Percentiles rank a stretch among this genome's conserved stretches.
Conservation (phyloP, 2,329 filamentous ascomycete species). For the Trichoderma cornu-damae region DNA sequence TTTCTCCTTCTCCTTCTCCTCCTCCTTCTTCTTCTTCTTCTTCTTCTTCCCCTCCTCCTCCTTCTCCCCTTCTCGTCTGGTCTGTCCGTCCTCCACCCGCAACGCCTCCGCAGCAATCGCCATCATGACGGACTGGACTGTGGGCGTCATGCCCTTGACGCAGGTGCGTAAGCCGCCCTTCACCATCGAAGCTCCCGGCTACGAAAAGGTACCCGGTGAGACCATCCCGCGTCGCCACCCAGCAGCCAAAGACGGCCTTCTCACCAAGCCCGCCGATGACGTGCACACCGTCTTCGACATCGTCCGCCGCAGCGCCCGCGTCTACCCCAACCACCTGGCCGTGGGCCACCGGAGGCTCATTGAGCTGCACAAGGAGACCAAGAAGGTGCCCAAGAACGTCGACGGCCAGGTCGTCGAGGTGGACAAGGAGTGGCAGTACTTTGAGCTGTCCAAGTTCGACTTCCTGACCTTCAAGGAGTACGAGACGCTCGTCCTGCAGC, state of each 20-base stretch:
- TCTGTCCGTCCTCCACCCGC: not conserved
- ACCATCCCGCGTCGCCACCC: slow-evolving; percentile 76
- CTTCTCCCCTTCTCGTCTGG: not conserved
- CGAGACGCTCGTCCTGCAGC: slow-evolving; percentile 60
- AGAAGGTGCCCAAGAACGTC: slow-evolving; percentile 83
- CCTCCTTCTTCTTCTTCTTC: not conserved
- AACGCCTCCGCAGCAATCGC: not conserved
- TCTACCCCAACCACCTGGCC: slow-evolving; percentile 58
- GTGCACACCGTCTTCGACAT: slow-evolving; percentile 76
- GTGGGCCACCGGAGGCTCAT: slow-evolving; percentile 69
- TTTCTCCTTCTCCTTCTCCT: not conserved
- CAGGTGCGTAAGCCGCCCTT: slow-evolving; percentile 67
- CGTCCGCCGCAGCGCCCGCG: slow-evolving; percentile 60
- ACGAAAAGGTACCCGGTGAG: slow-evolving; percentile 68
- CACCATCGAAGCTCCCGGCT: slow-evolving; percentile 66
- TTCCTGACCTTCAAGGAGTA: slow-evolving; percentile 79
- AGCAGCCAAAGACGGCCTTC: slow-evolving; percentile 64
- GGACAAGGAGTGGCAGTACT: slow-evolving; percentile 88
- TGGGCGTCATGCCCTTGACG: slow-evolving; percentile 47
- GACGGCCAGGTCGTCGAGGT: slow-evolving; percentile 74
- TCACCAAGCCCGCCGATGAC: slow-evolving; percentile 59
- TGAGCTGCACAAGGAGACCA: slow-evolving; percentile 74
- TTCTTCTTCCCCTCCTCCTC: not conserved
- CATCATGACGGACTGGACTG: slow-evolving; percentile 32
- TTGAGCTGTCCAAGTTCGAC: slow-evolving; percentile 72